Conservation (phyloP, 257 asterid species). For the Pogostemon cablin region DNA sequence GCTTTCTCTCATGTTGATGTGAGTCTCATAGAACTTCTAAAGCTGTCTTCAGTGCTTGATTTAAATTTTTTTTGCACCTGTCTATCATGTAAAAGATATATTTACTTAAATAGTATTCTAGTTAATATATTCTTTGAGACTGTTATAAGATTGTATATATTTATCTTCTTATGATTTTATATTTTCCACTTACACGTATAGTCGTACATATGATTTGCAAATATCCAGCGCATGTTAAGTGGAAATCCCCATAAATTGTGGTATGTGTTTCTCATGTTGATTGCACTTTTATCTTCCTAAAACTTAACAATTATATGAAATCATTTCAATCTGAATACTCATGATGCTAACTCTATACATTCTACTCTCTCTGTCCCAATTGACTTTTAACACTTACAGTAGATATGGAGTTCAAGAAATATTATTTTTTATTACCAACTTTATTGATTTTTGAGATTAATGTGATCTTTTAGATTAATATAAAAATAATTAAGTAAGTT, state of each 20-base stretch:
- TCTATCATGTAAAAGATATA: not conserved
- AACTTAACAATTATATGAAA: conserved; percentile 12
- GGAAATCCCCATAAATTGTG: not conserved
- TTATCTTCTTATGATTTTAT: conserved; percentile 6
- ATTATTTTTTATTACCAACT: no score
- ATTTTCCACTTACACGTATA: conserved; percentile 6
- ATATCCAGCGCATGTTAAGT: conserved; percentile 14
- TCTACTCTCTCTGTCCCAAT: not conserved
- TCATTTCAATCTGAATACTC: conserved; percentile 9
- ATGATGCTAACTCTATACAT: not conserved
- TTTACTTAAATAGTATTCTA: not conserved
- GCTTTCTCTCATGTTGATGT: conserved; percentile 99
- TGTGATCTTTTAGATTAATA: no score
- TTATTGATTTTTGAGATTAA: no score
- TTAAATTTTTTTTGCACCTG: not conserved
- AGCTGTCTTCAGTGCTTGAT: conserved; percentile 1
- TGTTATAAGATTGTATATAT: conserved; percentile 23
- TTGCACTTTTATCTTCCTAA: conserved; percentile 17
- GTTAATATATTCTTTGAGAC: conserved; percentile 26
- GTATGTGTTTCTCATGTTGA: conserved; percentile 16
- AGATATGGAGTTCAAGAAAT: no score
- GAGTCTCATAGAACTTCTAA: conserved; percentile 47
- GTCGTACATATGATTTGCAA: not conserved
- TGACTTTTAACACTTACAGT: no score
- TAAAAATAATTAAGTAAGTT: no score